A percentile compares a stretch with the other conserved stretches of the same genome.
Evolutionary conservation across 352 stramenopile species (phyloP).

Genomic region (Aphanomyces invadans): DNA sequence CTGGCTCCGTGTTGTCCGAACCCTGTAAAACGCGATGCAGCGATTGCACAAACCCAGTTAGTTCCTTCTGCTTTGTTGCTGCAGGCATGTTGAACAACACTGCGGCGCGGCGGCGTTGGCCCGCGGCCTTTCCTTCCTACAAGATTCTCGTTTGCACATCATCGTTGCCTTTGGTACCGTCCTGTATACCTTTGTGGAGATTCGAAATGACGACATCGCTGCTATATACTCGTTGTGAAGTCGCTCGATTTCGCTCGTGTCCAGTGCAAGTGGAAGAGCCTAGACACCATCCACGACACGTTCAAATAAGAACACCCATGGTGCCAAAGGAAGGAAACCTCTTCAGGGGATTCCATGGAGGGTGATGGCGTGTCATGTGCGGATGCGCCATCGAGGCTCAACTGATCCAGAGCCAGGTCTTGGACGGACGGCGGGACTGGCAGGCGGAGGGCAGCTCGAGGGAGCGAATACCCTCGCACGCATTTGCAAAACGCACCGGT

Average conservation of each 20-base stretch:
- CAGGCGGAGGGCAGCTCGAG: neutral
- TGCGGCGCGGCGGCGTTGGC: neutral
- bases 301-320: too few species aligned
- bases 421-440: too few species aligned
- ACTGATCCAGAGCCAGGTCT: too few species aligned
- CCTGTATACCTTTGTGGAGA: neutral
- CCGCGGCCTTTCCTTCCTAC: neutral
- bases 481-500: conserved; percentile 14
- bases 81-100: conserved; percentile 12
- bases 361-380: too few species aligned
- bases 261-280: conserved; percentile 2
- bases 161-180: too few species aligned
- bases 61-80: neutral
- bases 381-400: too few species aligned
- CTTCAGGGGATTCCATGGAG: too few species aligned
- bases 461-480: conserved; percentile 10
- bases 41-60: conserved; percentile 2
- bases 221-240: conserved; percentile 1
- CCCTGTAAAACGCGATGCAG: conserved; percentile 2
- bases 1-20: too few species aligned
- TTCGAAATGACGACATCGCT: conserved; percentile 11
- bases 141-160: neutral
- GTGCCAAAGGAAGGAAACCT: too few species aligned
- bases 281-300: neutral
- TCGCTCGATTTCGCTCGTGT: neutral